These are phyloP conservation scores for Thalassia testudinum DNA, from an alignment of 116 monocot genomes.

Conservation along the genomic window DNA sequence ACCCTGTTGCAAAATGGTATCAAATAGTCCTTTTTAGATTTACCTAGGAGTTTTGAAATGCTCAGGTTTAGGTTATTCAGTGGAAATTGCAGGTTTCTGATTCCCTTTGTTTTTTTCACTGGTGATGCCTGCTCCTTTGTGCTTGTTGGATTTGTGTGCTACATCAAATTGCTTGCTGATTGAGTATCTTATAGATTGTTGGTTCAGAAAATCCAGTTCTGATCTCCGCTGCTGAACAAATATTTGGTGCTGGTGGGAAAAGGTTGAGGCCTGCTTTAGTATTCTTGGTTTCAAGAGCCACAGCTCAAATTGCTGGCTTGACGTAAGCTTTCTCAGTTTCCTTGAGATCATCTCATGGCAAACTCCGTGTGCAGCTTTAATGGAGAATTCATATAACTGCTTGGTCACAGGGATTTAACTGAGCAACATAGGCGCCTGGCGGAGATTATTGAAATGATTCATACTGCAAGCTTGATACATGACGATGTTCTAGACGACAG, in stretches of 20 bases:
- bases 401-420: slow-evolving; percentile 55
- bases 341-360: background rate
- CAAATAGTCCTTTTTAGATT: no score
- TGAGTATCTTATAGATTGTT: slow-evolving; percentile 39
- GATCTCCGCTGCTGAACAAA: slow-evolving; percentile 80
- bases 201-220: slow-evolving; percentile 85
- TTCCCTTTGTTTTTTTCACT: no score
- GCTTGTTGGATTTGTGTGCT: no score
- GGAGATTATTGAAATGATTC: slow-evolving; percentile 94
- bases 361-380: background rate
- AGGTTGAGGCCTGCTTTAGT: slow-evolving; percentile 79
- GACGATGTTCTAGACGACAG: slow-evolving; percentile 93
- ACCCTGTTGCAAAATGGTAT: no score
- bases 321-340: slow-evolving; percentile 26
- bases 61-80: no score
- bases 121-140: no score
- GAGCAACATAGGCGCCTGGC: slow-evolving; percentile 60
- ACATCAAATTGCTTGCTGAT: background rate
- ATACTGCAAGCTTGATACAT: slow-evolving; percentile 92
- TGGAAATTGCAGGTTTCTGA: no score
- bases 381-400: background rate
- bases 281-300: slow-evolving; percentile 76
- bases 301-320: slow-evolving; percentile 47
- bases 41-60: no score
- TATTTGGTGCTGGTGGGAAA: slow-evolving; percentile 89